These are phyloP conservation scores for Hansfordia pulvinata DNA, from an alignment of 2,329 filamentous ascomycete genomes.

Conservation along the genomic window DNA sequence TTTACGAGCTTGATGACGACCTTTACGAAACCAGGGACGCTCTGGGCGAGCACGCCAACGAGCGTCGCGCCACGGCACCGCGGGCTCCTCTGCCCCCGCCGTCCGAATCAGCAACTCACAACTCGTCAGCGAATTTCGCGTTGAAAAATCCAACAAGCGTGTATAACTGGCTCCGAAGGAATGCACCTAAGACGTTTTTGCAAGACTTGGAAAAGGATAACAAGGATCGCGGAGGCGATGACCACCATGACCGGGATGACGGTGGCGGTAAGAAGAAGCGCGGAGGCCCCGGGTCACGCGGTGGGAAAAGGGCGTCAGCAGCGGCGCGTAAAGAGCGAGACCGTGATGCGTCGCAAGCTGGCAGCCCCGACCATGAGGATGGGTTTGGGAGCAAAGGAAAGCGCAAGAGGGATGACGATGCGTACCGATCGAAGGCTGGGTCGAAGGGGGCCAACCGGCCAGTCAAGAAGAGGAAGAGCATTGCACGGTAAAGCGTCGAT, in stretches of 20 bases:
- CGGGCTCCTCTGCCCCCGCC: constrained; percentile 22
- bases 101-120: constrained; percentile 24
- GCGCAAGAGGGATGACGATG: constrained; percentile 45
- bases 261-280: constrained; percentile 19
- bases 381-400: constrained; percentile 30
- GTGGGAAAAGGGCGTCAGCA: constrained; percentile 26
- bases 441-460: constrained; percentile 34
- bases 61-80: constrained; percentile 23
- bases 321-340: constrained; percentile 13
- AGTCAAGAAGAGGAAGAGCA: constrained; percentile 45
- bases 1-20: constrained; percentile 46
- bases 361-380: constrained; percentile 18
- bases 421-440: constrained; percentile 47
- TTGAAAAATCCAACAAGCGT: constrained; percentile 78
- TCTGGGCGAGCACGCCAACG: constrained; percentile 16
- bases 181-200: constrained; percentile 74
- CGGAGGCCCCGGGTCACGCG: too few relatives aligned
- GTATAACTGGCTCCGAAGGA: constrained; percentile 85
- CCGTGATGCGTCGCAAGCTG: constrained; percentile 11
- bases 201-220: constrained; percentile 51
- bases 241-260: constrained; percentile 24
- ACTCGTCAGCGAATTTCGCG: too few relatives aligned
- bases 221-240: constrained; percentile 22
- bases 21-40: constrained; percentile 27
- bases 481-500: too few relatives aligned